Conservation (phyloP, 306 rosid genomes). For the Styphnolobium japonicum region DNA sequence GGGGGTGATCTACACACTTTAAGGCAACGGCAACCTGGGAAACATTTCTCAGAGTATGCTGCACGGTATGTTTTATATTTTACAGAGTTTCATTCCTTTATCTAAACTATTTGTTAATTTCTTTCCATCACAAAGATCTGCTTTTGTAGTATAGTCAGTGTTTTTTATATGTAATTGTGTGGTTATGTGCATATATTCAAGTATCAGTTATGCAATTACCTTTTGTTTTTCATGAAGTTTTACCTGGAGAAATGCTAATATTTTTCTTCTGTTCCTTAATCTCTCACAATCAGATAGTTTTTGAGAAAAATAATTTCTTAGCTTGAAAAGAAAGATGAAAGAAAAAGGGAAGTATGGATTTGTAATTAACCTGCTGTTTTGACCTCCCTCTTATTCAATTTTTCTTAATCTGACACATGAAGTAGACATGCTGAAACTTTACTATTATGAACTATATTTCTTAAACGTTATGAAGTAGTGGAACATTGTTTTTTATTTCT, state of each 20-base stretch:
- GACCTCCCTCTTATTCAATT: neutral
- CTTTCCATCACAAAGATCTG: neutral
- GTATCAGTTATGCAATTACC: neutral
- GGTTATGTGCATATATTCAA: conserved; percentile 5
- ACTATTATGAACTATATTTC: neutral
- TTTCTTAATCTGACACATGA: neutral
- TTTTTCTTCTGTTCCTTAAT: neutral
- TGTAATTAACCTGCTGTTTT: neutral
- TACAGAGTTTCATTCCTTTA: conserved; percentile 9
- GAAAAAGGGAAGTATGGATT: conserved; percentile 17
- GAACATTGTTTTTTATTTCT: neutral
- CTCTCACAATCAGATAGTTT: neutral
- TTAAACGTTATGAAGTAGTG: neutral
- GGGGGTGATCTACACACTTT: conserved; percentile 97
- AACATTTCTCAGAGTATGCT: conserved; percentile 98
- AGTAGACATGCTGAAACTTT: neutral
- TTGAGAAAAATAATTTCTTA: neutral
- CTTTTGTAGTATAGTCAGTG: neutral
- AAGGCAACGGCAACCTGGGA: conserved; percentile 99
- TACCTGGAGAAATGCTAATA: neutral
- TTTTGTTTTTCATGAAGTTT: conserved; percentile 1
- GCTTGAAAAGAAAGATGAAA: neutral
- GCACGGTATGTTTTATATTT: conserved; percentile 68
- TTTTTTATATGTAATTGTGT: neutral
- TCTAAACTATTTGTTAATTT: conserved; percentile 1